Conservation (phyloP, 768 basidiomycete species). For the Russula sp. region DNA sequence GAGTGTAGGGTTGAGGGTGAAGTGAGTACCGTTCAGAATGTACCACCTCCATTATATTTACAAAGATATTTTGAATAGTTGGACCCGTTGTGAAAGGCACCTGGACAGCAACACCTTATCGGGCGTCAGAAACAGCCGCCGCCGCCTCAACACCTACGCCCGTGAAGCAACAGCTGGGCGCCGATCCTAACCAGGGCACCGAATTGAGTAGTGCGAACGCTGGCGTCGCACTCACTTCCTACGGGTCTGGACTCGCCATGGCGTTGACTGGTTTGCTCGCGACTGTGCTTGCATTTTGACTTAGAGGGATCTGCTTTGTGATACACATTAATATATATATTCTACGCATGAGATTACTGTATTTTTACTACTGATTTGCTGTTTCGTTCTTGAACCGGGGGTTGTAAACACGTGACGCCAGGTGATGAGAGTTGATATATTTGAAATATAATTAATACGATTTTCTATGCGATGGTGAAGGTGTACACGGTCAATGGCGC, state of each 20-base stretch:
- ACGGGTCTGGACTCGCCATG: not conserved
- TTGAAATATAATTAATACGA: not conserved
- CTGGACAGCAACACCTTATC: not conserved
- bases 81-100: not conserved
- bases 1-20: too few relatives aligned
- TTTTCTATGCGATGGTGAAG: constrained; percentile 47
- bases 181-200: not conserved
- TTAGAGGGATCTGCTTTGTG: not conserved
- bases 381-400: too few relatives aligned
- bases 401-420: not conserved
- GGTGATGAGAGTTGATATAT: not conserved
- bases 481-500: constrained; percentile 97
- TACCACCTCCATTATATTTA: not conserved
- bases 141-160: not conserved
- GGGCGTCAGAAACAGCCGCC: not conserved
- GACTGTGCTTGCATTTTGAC: constrained; percentile 7
- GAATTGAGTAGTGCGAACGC: constrained; percentile 2
- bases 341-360: not conserved
- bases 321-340: too few relatives aligned
- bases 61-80: not conserved
- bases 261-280: constrained; percentile 3
- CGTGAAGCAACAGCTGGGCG: too few relatives aligned
- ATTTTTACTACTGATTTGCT: too few relatives aligned
- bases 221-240: constrained; percentile 15
- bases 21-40: not conserved